Evolutionary conservation across 768 basidiomycete genomes (phyloP), one percentile per base, ranked within the genome.

Genomic region (Lactarius akahatsu): DNA sequence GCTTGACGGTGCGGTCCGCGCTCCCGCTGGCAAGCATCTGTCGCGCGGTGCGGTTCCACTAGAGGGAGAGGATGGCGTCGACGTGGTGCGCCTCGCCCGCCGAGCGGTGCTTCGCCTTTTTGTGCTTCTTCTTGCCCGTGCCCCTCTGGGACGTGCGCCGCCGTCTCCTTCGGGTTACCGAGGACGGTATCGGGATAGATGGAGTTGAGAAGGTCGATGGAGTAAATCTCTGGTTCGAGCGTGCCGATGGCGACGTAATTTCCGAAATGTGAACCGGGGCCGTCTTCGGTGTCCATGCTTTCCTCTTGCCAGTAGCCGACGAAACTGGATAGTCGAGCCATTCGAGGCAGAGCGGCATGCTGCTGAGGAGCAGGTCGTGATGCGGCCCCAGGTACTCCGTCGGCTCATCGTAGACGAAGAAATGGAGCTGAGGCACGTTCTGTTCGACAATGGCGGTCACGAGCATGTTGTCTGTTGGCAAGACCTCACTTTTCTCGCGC

Each of bases 171-270:
- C 1, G 92, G 92, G 50, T 94, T 86, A 30, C 97, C 97, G 41
- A 99, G 87, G 65, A 99, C 87, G 63, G 89, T 87, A 69, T 90
- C 86, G 0, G 97, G 97, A 76, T 96, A 98, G 81, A 98, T 89
- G 23, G 92, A 88, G 73, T 99, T 96, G 57, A 99, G 83, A 38
- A 90, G 82, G 75, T 99, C 96, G 61, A 98, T 82, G 18, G 94
- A 96, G 94, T 96, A 99, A 71, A 99, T 96, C 74, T 96, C 94
- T 28, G 97, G 96, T 71, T 98, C 96, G 62, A 98, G 86, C 2
- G 95, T 96, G 15, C 97, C 96, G 23, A 98, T 95, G 2, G 97
- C 97, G 71, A 99, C 89, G 77, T 92, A 97, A 75, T 90, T 96
- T 8, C 95, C 95, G 60, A 86, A 83, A 57, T 76, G 70, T 71